Evolutionary conservation across 208 protist genomes (phyloP).

Genomic region (Leptomonas pyrrhocoris): DNA sequence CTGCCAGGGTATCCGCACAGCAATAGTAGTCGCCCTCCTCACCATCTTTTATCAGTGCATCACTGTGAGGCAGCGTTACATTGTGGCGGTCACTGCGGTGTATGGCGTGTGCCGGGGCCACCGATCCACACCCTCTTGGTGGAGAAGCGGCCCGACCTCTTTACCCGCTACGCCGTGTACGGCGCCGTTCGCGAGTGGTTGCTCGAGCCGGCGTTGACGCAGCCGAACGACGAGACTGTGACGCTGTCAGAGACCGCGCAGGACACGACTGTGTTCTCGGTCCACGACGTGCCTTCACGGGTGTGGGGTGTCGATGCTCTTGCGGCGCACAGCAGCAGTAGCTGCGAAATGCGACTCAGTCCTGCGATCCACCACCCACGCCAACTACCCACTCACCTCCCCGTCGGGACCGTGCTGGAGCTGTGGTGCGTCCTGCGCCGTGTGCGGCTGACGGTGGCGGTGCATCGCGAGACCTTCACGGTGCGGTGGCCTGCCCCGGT

Average conservation of each 20-base stretch:
- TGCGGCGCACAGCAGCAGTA: no score
- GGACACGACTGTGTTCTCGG: background rate
- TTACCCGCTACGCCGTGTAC: constrained; percentile 39
- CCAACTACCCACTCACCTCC: background rate
- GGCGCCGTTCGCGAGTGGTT: constrained; percentile 30
- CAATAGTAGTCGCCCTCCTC: background rate
- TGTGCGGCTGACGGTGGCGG: constrained; percentile 72
- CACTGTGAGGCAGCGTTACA: no score
- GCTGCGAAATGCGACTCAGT: background rate
- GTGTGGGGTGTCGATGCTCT: background rate
- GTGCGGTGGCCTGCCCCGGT: constrained; percentile 83
- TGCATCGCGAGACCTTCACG: constrained; percentile 62
- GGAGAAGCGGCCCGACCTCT: constrained; percentile 34
- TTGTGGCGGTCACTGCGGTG: constrained; percentile 3
- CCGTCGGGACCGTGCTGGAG: constrained; percentile 40
- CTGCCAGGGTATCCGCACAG: background rate
- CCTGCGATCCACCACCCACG: background rate
- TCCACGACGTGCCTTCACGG: background rate
- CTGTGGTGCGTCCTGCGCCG: constrained; percentile 80
- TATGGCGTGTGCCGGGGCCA: constrained; percentile 19
- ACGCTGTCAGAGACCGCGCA: background rate
- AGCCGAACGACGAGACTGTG: background rate
- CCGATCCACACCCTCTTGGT: constrained; percentile 61
- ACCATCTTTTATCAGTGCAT: background rate
- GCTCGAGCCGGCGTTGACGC: background rate